phyloP scores from a whole-genome alignment of 2,329 filamentous ascomycete genomes.

The Ophiostoma novo-ulmi region DNA sequence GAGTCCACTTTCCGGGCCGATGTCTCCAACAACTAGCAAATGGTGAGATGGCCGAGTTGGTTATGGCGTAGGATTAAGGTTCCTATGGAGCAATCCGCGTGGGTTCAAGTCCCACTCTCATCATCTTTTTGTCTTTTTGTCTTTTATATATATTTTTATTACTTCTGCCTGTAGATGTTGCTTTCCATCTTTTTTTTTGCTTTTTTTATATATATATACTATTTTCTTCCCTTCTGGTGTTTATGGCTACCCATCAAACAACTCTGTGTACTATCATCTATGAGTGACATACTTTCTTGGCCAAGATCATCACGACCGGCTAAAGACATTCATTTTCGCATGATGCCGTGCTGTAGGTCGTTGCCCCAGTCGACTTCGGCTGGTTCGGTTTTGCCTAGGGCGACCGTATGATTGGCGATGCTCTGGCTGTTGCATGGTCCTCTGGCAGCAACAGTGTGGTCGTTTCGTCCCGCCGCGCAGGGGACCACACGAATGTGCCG shows the following conservation, averaged over 20 bases:
- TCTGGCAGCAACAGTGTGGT: background rate
- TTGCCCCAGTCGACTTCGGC: conserved; percentile 1
- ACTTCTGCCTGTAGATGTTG: background rate
- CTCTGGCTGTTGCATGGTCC: background rate
- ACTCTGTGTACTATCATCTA: background rate
- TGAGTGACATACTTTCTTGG: background rate
- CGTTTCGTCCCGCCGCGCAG: background rate
- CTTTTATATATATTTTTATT: background rate
- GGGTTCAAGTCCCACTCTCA: conserved; percentile 20
- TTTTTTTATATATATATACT: no score
- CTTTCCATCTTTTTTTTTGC: background rate
- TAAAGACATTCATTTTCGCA: conserved; percentile 19
- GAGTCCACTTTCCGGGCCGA: background rate
- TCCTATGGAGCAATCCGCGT: conserved; percentile 19
- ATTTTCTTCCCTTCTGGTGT: no score
- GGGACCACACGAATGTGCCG: background rate
- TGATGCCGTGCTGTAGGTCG: conserved; percentile 29
- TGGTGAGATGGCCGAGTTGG: conserved; percentile 18
- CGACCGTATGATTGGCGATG: background rate
- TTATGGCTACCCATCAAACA: background rate
- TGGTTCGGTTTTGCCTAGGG: background rate
- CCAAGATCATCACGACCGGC: background rate
- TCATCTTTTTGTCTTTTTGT: conserved; percentile 8
- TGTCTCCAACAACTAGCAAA: background rate
- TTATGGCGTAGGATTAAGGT: conserved; percentile 19